phyloP scores from a whole-genome alignment of 768 basidiomycete genomes.

The Auriscalpium vulgare region DNA sequence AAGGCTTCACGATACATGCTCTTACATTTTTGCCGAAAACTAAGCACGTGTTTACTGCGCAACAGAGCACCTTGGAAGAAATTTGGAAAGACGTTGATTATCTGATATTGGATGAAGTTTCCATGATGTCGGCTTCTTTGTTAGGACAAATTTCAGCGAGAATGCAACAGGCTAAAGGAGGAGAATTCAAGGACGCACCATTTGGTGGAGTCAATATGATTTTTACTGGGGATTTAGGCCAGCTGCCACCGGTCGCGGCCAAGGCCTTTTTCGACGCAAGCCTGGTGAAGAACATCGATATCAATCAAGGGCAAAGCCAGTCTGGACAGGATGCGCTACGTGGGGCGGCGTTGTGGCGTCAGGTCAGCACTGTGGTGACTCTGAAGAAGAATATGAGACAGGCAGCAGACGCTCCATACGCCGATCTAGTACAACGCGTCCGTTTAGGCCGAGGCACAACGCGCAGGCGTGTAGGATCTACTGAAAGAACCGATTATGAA shows the following conservation, averaged over 20 bases:
- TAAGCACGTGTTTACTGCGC: neutral
- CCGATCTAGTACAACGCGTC: neutral
- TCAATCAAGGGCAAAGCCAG: neutral
- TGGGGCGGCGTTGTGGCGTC: neutral
- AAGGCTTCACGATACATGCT: constrained; percentile 23
- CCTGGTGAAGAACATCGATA: neutral
- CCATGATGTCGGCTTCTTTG: constrained; percentile 16
- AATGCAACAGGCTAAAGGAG: constrained; percentile 16
- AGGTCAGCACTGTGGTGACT: neutral
- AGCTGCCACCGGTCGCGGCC: constrained; percentile 18
- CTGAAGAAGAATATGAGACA: neutral
- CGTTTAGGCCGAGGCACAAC: neutral
- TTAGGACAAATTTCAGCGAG: constrained; percentile 17
- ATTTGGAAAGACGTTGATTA: constrained; percentile 15
- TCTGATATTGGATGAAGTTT: constrained; percentile 18
- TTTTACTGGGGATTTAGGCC: constrained; percentile 24
- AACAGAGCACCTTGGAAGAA: neutral
- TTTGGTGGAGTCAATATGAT: constrained; percentile 28
- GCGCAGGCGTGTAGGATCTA: neutral
- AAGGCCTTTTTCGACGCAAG: constrained; percentile 13
- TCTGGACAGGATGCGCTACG: neutral
- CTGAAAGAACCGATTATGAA: neutral
- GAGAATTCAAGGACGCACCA: constrained; percentile 1
- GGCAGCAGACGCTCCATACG: neutral
- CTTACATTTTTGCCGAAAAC: constrained; percentile 15